Evolutionary conservation across 108 stramenopile species (phyloP).

Genomic region (Epithemia pelagica): DNA sequence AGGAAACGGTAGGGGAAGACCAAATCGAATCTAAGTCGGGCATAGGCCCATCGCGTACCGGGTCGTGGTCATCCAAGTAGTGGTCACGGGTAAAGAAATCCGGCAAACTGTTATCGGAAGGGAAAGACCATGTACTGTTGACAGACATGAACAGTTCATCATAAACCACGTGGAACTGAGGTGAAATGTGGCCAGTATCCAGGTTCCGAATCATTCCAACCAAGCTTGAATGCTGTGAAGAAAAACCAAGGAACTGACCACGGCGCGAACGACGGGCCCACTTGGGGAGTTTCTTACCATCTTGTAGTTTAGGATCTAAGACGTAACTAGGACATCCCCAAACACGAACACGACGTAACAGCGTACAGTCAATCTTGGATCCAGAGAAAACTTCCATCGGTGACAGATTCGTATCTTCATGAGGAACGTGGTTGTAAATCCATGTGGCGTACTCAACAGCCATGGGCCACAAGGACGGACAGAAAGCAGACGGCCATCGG

Average conservation of each 20-base stretch:
- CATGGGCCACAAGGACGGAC: conserved; percentile 25
- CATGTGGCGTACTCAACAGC: conserved; percentile 34
- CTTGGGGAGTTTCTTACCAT: conserved; percentile 19
- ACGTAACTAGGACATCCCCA: conserved; percentile 21
- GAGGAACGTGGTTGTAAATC: conserved; percentile 31
- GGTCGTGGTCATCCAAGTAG: neutral
- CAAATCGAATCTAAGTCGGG: too few species aligned
- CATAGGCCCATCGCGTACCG: too few species aligned
- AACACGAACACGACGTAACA: conserved; percentile 6
- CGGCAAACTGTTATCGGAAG: too few species aligned
- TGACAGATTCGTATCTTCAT: conserved; percentile 4
- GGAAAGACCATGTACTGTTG: too few species aligned
- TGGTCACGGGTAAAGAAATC: too few species aligned
- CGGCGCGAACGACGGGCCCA: conserved; percentile 6
- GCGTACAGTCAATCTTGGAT: conserved; percentile 1
- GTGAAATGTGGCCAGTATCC: conserved; percentile 20
- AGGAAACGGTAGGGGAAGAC: too few species aligned
- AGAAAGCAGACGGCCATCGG: conserved; percentile 28
- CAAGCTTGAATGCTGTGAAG: conserved; percentile 5
- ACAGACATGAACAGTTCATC: conserved; percentile 37
- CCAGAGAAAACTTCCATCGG: conserved; percentile 15
- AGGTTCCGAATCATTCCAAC: conserved; percentile 37
- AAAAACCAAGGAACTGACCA: conserved; percentile 7
- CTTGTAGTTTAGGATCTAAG: conserved; percentile 8
- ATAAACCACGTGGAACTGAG: conserved; percentile 46